Evolutionary conservation across 2,329 filamentous ascomycete species (phyloP), one percentile per base, ranked within the genome.

Genomic region (Gnomoniopsis smithogilvyi): DNA sequence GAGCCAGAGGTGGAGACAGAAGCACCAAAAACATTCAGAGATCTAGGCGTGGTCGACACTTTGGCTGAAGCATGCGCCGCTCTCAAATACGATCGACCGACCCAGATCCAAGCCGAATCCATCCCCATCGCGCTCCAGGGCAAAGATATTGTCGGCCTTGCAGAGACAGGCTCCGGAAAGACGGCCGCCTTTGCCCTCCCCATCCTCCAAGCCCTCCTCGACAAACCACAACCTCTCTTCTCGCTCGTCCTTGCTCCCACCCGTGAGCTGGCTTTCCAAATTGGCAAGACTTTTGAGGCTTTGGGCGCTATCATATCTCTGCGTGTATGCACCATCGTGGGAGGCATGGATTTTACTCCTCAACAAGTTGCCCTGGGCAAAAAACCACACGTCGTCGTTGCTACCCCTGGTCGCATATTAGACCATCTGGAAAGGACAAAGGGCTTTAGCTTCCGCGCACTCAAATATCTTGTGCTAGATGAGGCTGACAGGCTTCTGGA

Each of bases 381-480:
- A 81, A 94, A 94, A 67, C 95, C 95, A 8, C 95, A 99, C 69
- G 88, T 99, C 24, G 80, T 98, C 22, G 93, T 98, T 43, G 94
- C 94, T 0, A 97, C 94, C 0, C 94, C 94, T 0, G 94, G 93
- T 54, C 86, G 94, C 58, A 78, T 97, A 22, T 80, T 97, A 4
- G 95, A 98, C 68, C 95, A 99, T 67, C 78, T 98, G 10, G 92
- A 98, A 72, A 96, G 96, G 75, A 99, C 95, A 2, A 97, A 96
- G 73, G 94, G 95, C 12, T 98, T 99, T 75, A 93, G 89, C 1
- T 77, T 98, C 51, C 84, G 89, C 33, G 82, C 83, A 3, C 78
- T 97, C 41, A 93, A 93, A 69, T 96, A 94, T 69, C 79, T 98
- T 3, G 93, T 97, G 62, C 92, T 98, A 85, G 94, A 97, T 69